These are phyloP conservation scores for Davidsoniella virescens DNA, from an alignment of 2,329 filamentous ascomycete species.

Conservation along the genomic window DNA sequence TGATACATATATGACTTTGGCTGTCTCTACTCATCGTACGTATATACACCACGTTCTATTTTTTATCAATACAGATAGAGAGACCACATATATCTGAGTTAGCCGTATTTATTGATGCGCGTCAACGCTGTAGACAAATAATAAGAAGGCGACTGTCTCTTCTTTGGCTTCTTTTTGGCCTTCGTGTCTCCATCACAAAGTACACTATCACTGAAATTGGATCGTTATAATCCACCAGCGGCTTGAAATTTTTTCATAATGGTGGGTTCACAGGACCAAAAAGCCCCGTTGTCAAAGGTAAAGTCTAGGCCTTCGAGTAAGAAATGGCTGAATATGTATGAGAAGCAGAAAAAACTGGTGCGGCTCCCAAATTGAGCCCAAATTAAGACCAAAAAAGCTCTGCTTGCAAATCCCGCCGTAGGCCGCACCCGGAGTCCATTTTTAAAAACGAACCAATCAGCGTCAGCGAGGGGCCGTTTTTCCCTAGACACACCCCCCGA, in stretches of 20 bases:
- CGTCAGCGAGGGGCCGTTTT: neutral
- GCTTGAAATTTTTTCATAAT: slow-evolving; percentile 10
- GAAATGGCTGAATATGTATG: neutral
- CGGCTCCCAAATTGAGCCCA: neutral
- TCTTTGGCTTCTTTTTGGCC: no score
- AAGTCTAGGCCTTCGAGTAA: neutral
- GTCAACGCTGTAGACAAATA: no score
- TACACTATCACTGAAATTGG: neutral
- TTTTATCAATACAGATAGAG: no score
- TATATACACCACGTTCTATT: neutral
- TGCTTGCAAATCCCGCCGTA: neutral
- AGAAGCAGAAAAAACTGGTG: no score
- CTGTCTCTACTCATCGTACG: no score
- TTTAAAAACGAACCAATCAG: slow-evolving; percentile 3
- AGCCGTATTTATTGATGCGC: no score
- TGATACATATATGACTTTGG: no score
- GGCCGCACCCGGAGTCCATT: slow-evolving; percentile 10
- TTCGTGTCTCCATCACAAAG: no score
- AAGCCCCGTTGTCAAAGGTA: neutral
- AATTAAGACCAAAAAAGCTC: neutral
- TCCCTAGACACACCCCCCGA: slow-evolving; percentile 8
- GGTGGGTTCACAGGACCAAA: slow-evolving; percentile 4
- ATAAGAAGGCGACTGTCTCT: no score
- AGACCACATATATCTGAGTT: no score
- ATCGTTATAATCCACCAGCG: neutral